phyloP scores from a whole-genome alignment of 2,329 filamentous ascomycete genomes.

The Alternaria gansuensis region DNA sequence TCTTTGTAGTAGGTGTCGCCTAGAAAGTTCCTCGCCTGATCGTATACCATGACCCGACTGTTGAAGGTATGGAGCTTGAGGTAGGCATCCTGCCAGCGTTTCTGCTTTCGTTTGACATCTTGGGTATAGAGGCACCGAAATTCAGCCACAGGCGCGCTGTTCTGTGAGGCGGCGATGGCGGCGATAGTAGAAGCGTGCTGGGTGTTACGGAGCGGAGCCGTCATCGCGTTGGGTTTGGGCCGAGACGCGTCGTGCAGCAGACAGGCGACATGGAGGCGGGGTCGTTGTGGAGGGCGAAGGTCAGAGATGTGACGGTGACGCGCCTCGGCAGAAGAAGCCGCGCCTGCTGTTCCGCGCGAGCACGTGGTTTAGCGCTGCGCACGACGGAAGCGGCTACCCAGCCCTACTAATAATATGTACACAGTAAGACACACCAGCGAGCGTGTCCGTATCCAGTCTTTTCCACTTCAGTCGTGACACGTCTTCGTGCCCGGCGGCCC shows the following conservation, averaged over 20 bases:
- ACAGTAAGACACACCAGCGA: constrained; percentile 14
- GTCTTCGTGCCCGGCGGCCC: constrained; percentile 14
- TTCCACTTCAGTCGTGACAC: constrained; percentile 20
- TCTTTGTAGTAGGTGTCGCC: constrained; percentile 85
- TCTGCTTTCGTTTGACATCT: constrained; percentile 85
- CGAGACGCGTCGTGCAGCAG: constrained; percentile 21
- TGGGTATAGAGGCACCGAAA: constrained; percentile 87
- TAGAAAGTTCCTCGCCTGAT: constrained; percentile 79
- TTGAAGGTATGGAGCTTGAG: constrained; percentile 92
- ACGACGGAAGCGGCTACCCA: constrained; percentile 7
- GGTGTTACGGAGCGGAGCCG: constrained; percentile 36
- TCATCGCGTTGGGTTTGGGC: constrained; percentile 32
- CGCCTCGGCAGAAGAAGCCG: constrained; percentile 12
- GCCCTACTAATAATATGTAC: no score
- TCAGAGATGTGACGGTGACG: constrained; percentile 21
- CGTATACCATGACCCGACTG: constrained; percentile 88
- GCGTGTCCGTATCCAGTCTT: constrained; percentile 7
- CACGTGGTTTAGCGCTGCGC: constrained; percentile 23
- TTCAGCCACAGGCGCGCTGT: constrained; percentile 79
- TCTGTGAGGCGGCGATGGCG: constrained; percentile 62
- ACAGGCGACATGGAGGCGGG: constrained; percentile 17
- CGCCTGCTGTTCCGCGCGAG: constrained; percentile 14
- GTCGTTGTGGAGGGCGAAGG: constrained; percentile 11
- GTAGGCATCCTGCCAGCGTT: constrained; percentile 91
- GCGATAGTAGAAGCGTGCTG: constrained; percentile 29